These are phyloP conservation scores for Claviceps sp. DNA, from an alignment of 2,329 filamentous ascomycete species.

Conservation along the genomic window DNA sequence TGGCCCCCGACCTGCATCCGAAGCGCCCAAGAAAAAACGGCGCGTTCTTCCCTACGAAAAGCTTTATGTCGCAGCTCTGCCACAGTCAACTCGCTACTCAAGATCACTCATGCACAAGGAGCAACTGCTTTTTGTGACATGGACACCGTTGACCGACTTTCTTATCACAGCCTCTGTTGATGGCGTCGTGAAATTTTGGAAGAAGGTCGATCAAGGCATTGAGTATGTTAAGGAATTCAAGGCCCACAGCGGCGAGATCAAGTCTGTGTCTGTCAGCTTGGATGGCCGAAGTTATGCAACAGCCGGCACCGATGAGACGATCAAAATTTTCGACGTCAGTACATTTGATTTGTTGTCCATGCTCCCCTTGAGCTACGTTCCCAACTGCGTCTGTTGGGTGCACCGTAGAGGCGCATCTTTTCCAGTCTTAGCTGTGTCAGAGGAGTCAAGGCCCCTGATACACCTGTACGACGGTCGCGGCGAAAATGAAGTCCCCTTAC, in stretches of 20 bases:
- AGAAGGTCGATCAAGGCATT: slow-evolving; percentile 78
- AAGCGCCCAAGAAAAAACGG: slow-evolving; percentile 78
- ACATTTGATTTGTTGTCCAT: slow-evolving; percentile 82
- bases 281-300: slow-evolving; percentile 93
- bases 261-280: slow-evolving; percentile 68
- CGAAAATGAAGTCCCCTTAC: slow-evolving; percentile 60
- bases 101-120: slow-evolving; percentile 99
- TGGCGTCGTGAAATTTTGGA: slow-evolving; percentile 99
- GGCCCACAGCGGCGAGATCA: slow-evolving; percentile 77
- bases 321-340: slow-evolving; percentile 72
- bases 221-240: slow-evolving; percentile 98
- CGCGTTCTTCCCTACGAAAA: slow-evolving; percentile 88
- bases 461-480: slow-evolving; percentile 82
- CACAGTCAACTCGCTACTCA: slow-evolving; percentile 68
- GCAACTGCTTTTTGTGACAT: slow-evolving; percentile 72
- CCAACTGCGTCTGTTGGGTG: slow-evolving; percentile 81
- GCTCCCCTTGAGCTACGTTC: slow-evolving; percentile 61
- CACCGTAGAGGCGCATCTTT: slow-evolving; percentile 78
- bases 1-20: slow-evolving; percentile 77
- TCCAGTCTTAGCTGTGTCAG: slow-evolving; percentile 72
- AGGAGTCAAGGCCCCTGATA: slow-evolving; percentile 58
- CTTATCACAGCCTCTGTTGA: slow-evolving; percentile 87
- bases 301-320: slow-evolving; percentile 60
- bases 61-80: slow-evolving; percentile 82
- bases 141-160: slow-evolving; percentile 87